Evolutionary conservation across 2,329 filamentous ascomycete species (phyloP).

Genomic region (Pezizomycotina sp.): DNA sequence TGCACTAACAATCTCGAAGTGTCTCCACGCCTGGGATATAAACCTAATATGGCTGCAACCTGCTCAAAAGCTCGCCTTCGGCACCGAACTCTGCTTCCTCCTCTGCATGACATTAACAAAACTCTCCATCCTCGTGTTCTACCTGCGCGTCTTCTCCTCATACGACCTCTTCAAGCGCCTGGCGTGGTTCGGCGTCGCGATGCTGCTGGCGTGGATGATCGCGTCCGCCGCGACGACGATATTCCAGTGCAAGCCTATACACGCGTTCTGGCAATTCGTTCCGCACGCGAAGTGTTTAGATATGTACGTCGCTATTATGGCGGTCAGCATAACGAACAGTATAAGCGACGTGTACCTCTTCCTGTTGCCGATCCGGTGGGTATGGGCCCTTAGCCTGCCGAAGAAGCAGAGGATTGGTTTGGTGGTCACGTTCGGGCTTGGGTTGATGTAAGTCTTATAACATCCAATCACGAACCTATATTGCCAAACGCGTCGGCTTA

Average conservation of each 20-base stretch:
- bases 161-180: conserved; percentile 12
- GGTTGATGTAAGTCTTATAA: conserved; percentile 10
- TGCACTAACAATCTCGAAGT: conserved; percentile 6
- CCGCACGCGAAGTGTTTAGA: no score
- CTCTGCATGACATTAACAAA: conserved; percentile 15
- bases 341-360: conserved; percentile 15
- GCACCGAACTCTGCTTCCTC: conserved; percentile 13
- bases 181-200: conserved; percentile 10
- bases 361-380: conserved; percentile 13
- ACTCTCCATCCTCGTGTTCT: conserved; percentile 16
- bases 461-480: neutral
- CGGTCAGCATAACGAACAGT: no score
- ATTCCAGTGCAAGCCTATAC: conserved; percentile 14
- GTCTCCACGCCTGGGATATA: conserved; percentile 16
- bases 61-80: conserved; percentile 16
- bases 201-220: conserved; percentile 11
- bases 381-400: conserved; percentile 17
- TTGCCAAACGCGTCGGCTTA: neutral
- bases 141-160: no score
- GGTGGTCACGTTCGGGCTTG: conserved; percentile 16
- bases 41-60: conserved; percentile 9
- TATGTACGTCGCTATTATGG: no score
- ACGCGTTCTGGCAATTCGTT: conserved; percentile 18
- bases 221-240: conserved; percentile 9
- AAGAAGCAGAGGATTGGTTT: conserved; percentile 18